Evolutionary conservation across 805 yeast genomes (phyloP), one percentile per base, ranked within the genome.

Genomic region (Wickerhamomyces silvicola): DNA sequence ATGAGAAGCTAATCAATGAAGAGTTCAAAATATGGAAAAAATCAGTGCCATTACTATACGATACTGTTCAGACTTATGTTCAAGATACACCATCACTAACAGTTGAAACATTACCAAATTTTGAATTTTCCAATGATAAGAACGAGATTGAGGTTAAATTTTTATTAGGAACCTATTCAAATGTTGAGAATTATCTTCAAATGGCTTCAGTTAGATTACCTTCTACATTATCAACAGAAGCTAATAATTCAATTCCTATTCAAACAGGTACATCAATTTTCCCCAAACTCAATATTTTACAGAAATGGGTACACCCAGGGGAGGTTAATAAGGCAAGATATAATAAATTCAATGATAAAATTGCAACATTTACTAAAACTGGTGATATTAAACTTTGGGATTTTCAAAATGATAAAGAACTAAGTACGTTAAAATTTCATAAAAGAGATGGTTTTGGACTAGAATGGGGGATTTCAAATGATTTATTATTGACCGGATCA

Each of bases 1-100:
- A 66, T 30, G 83, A 78, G 46, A 81, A 81, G 49, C 56, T 79
- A 8, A 65, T 69, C 39, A 82, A 82, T 46, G 94, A 82, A 56
- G 92, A 82, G 58, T 81, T 70, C 64, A 75, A 75, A 45, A 72
- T 66, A 13, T 85, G 95, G 95, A 85, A 84, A 54, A 83, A 84
- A 48, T 72, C 90, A 2, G 79, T 82, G 10, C 94, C 94, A 4
- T 63, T 82, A 42, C 62, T 85, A 38, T 85, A 85, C 56, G 80
- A 77, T 47, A 64, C 75, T 37, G 69, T 81, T 31, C 76, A 77
- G 34, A 73, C 84, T 6, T 70, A 66, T 35, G 74, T 76, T 5
- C 57, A 73, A 24, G 66, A 70, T 12, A 66, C 70, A 54, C 84
- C 86, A 6, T 67, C 79, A 14, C 56, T 78, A 37, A 61, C 82